Evolutionary conservation across 2,329 filamentous ascomycete species (phyloP).

Genomic region (Cladosporium sp.): DNA sequence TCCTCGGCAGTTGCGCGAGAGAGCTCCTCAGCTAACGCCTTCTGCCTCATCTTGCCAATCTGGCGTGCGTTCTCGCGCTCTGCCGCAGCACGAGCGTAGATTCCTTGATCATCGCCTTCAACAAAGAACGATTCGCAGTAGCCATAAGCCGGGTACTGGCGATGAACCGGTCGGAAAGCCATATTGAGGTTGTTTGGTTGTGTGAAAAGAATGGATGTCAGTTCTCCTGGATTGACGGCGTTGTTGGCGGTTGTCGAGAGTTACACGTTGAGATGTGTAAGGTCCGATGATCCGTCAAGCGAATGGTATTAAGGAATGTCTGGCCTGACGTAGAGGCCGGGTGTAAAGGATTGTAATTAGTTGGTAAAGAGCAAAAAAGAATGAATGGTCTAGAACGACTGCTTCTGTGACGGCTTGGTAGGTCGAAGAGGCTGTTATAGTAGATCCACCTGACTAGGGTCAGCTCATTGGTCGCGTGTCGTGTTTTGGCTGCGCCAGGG

Average conservation of each 20-base stretch:
- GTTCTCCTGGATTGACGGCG: constrained; percentile 37
- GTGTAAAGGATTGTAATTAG: constrained; percentile 56
- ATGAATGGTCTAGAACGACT: constrained; percentile 33
- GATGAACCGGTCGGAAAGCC: constrained; percentile 45
- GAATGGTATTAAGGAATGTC: constrained; percentile 48
- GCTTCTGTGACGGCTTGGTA: constrained; percentile 13
- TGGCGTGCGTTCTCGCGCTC: constrained; percentile 73
- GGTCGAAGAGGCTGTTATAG: constrained; percentile 32
- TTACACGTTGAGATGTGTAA: constrained; percentile 25
- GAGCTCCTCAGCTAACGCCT: constrained; percentile 82
- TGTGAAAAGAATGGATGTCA: constrained; percentile 40
- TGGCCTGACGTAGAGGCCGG: constrained; percentile 41
- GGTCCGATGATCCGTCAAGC: constrained; percentile 37
- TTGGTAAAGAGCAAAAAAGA: constrained; percentile 45
- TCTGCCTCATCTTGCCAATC: constrained; percentile 76
- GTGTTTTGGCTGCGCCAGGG: constrained; percentile 17
- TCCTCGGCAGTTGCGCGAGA: constrained; percentile 81
- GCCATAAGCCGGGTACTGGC: constrained; percentile 50
- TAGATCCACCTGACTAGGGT: constrained; percentile 34
- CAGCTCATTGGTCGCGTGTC: constrained; percentile 23
- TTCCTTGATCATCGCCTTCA: constrained; percentile 54
- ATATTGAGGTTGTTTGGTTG: constrained; percentile 43
- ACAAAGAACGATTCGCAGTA: constrained; percentile 67
- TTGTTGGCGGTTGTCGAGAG: constrained; percentile 24
- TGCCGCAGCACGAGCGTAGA: constrained; percentile 57